These are phyloP conservation scores for Eutypella sp. DNA, from an alignment of 2,329 filamentous ascomycete species.

Conservation along the genomic window DNA sequence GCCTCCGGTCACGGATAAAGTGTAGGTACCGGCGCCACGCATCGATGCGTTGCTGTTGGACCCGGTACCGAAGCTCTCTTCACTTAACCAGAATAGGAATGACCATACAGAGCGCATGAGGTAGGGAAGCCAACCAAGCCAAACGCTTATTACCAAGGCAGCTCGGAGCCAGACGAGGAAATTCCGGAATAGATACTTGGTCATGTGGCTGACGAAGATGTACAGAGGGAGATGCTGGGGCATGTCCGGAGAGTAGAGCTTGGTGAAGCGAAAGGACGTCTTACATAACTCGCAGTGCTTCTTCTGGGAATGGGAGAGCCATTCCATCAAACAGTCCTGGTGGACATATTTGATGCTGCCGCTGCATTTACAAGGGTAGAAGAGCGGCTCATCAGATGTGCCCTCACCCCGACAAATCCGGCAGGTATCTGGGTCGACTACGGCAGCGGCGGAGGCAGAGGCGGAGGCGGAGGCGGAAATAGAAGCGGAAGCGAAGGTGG, in stretches of 20 bases:
- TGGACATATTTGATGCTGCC: conserved; percentile 98
- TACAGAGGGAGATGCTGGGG: conserved; percentile 73
- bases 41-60: conserved; percentile 19
- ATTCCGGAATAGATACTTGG: conserved; percentile 66
- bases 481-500: too few species aligned
- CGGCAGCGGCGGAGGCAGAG: neutral
- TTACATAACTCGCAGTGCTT: conserved; percentile 99
- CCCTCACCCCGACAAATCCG: conserved; percentile 93
- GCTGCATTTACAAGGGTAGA: conserved; percentile 98
- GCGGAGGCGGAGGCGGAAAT: conserved; percentile 6
- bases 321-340: conserved; percentile 97
- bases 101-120: conserved; percentile 90
- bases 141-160: conserved; percentile 74
- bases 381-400: conserved; percentile 76
- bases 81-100: conserved; percentile 89
- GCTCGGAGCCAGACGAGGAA: conserved; percentile 74
- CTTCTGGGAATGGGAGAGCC: conserved; percentile 97
- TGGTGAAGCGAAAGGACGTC: conserved; percentile 95
- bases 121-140: conserved; percentile 85
- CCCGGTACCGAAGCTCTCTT: conserved; percentile 57
- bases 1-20: conserved; percentile 21
- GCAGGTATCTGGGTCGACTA: conserved; percentile 67
- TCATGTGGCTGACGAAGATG: conserved; percentile 75
- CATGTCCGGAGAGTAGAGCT: conserved; percentile 94
- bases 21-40: conserved; percentile 11